Evolutionary conservation across 176 grass and related monocot species (phyloP).

Genomic region (Saccharum officinarum): DNA sequence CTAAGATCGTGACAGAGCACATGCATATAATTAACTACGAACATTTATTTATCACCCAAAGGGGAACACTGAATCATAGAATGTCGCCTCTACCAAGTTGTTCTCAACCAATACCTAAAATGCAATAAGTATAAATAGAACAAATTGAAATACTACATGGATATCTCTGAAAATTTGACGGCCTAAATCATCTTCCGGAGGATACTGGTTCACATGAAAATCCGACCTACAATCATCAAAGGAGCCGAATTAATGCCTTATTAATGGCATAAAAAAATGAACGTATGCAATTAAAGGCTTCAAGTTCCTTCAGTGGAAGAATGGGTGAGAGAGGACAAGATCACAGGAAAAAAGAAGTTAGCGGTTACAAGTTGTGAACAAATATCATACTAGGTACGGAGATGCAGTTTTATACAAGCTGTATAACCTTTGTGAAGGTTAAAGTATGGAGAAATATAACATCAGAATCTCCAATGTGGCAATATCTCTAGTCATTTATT

Average conservation of each 20-base stretch:
- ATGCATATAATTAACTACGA: background rate
- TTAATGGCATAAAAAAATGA: background rate
- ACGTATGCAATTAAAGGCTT: background rate
- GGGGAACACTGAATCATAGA: background rate
- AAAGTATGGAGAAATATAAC: background rate
- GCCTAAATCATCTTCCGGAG: background rate
- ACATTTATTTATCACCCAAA: conserved; percentile 1
- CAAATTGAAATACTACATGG: conserved; percentile 10
- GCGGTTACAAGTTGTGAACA: background rate
- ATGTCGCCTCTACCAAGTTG: background rate
- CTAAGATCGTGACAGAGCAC: too few relatives aligned
- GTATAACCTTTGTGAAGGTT: background rate
- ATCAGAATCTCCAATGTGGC: background rate
- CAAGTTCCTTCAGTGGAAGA: background rate
- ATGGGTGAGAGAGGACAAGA: background rate
- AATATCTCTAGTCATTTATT: background rate
- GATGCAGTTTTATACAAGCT: background rate
- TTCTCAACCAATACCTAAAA: conserved; percentile 1
- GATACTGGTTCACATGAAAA: background rate
- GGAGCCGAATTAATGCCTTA: background rate
- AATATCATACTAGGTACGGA: background rate
- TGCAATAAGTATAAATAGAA: conserved; percentile 5
- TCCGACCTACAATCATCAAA: background rate
- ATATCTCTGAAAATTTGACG: background rate
- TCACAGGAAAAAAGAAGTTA: background rate